Evolutionary conservation across 169 alveolate genomes (phyloP).

Genomic region (Besnoitia besnoiti): DNA sequence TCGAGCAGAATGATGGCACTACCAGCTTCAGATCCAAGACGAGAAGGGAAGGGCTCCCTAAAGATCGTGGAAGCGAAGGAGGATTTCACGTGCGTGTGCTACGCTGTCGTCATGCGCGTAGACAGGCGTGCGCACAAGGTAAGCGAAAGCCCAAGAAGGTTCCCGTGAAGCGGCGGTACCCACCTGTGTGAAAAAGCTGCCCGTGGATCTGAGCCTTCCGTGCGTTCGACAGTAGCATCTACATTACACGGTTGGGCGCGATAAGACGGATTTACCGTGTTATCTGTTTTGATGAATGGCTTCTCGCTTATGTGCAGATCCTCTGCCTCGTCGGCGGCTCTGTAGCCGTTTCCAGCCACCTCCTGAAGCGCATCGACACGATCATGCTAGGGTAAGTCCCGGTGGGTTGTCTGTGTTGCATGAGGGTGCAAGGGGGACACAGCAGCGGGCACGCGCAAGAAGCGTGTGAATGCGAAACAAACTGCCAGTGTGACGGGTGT

Average conservation of each 20-base stretch:
- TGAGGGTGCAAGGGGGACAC: too few relatives aligned
- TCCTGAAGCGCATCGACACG: conserved; percentile 8
- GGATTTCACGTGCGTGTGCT: conserved; percentile 25
- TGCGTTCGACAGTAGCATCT: too few relatives aligned
- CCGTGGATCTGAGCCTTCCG: too few relatives aligned
- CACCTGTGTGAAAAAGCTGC: neutral
- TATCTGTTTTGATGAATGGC: neutral
- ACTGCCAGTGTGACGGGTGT: too few relatives aligned
- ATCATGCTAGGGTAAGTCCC: neutral
- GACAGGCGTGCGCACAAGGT: neutral
- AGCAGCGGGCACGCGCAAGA: too few relatives aligned
- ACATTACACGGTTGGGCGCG: too few relatives aligned
- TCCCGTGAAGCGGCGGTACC: too few relatives aligned
- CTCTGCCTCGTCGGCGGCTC: conserved; percentile 28
- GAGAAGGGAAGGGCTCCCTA: neutral
- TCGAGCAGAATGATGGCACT: neutral
- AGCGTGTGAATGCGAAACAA: too few relatives aligned
- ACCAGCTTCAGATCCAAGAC: neutral
- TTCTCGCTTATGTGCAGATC: neutral
- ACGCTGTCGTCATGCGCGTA: conserved; percentile 33
- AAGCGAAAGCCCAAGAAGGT: neutral
- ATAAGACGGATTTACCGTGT: too few relatives aligned
- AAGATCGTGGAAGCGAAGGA: conserved; percentile 27
- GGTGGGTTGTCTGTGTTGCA: neutral
- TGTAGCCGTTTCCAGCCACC: neutral